Conservation (phyloP, 1,284 basidiomycete species). For the Flammula alnicola region DNA sequence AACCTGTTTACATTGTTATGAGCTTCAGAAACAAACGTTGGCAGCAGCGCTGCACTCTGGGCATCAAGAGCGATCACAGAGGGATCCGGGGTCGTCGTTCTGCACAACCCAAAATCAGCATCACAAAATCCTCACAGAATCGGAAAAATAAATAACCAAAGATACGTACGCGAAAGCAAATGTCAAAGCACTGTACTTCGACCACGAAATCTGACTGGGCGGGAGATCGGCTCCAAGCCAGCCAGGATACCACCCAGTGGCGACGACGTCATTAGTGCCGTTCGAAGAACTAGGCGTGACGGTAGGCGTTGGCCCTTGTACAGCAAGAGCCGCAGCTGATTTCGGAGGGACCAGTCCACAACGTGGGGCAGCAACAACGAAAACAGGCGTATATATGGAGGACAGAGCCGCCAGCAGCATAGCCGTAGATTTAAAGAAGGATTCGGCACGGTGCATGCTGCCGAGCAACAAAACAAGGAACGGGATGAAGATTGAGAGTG, state of each 20-base stretch:
- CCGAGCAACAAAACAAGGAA: slow-evolving; percentile 1
- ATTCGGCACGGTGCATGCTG: slow-evolving; percentile 15
- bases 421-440: slow-evolving; percentile 17
- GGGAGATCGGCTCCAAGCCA: slow-evolving; percentile 51
- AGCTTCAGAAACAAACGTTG: slow-evolving; percentile 54
- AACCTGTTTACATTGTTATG: slow-evolving; percentile 48
- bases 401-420: slow-evolving; percentile 30
- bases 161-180: slow-evolving; percentile 66
- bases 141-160: not conserved
- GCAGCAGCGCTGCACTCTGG: slow-evolving; percentile 44
- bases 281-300: slow-evolving; percentile 16
- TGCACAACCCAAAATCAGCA: slow-evolving; percentile 22
- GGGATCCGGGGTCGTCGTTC: slow-evolving; percentile 47
- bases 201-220: slow-evolving; percentile 54
- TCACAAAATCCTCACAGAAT: too few relatives aligned
- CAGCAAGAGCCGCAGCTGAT: slow-evolving; percentile 10
- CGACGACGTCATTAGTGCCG: slow-evolving; percentile 39
- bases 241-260: slow-evolving; percentile 61
- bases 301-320: slow-evolving; percentile 7
- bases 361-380: slow-evolving; percentile 29
- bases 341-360: slow-evolving; percentile 37
- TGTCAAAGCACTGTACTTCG: slow-evolving; percentile 57
- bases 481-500: slow-evolving; percentile 1
- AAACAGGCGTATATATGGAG: slow-evolving; percentile 11
- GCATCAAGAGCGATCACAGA: slow-evolving; percentile 42